Evolutionary conservation across 331 rosid genomes (phyloP).

Genomic region (Rhamnella rubrinervis): DNA sequence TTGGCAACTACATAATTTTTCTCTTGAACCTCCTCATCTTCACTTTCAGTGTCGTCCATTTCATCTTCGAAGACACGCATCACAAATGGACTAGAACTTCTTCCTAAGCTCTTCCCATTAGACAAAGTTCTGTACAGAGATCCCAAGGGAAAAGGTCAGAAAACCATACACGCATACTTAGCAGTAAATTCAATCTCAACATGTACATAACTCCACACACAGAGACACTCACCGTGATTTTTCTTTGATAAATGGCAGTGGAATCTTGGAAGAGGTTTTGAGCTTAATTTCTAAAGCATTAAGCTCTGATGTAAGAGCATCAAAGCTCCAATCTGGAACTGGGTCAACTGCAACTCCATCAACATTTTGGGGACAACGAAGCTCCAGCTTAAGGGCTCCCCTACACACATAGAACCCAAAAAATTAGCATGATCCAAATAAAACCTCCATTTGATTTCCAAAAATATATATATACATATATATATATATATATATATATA

Average conservation of each 20-base stretch:
- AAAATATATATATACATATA: too few species aligned
- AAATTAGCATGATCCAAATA: slow-evolving; percentile 10
- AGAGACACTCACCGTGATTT: slow-evolving; percentile 33
- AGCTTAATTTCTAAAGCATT: slow-evolving; percentile 59
- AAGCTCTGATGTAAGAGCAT: slow-evolving; percentile 60
- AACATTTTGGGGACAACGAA: slow-evolving; percentile 38
- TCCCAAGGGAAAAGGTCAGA: slow-evolving; percentile 7
- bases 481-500: too few species aligned
- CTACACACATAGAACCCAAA: slow-evolving; percentile 24
- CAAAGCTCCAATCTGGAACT: slow-evolving; percentile 73
- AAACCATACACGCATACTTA: not conserved
- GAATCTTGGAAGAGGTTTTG: slow-evolving; percentile 33
- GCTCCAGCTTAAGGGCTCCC: slow-evolving; percentile 57
- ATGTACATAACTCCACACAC: not conserved
- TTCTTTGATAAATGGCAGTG: slow-evolving; percentile 35
- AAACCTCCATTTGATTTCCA: not conserved
- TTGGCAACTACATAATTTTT: slow-evolving; percentile 26
- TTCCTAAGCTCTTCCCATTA: slow-evolving; percentile 28
- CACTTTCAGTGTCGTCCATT: slow-evolving; percentile 37
- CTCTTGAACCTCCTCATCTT: slow-evolving; percentile 33
- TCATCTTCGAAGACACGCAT: slow-evolving; percentile 63
- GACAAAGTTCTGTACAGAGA: slow-evolving; percentile 16
- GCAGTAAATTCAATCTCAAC: not conserved
- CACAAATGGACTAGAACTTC: slow-evolving; percentile 45
- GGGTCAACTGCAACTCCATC: slow-evolving; percentile 58